Conservation (phyloP, 495 filamentous ascomycete species). For the Apodospora peruviana region DNA sequence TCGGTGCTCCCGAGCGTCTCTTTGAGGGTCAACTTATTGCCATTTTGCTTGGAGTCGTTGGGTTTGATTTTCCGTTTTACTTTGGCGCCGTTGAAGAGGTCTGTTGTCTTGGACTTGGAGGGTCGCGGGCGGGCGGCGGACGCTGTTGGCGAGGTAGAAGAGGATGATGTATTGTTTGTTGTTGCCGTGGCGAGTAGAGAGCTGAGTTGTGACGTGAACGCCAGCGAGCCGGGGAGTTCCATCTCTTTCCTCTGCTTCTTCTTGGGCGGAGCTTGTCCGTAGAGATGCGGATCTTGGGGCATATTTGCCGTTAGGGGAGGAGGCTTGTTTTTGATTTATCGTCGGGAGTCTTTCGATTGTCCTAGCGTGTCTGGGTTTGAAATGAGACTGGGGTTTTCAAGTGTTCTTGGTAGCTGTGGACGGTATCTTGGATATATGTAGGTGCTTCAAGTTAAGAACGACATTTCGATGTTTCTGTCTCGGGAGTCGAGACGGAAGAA, state of each 20-base stretch:
- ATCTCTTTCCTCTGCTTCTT: conserved; percentile 52
- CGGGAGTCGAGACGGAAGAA: too few relatives aligned
- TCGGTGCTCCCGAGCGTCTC: conserved; percentile 35
- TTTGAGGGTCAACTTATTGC: conserved; percentile 37
- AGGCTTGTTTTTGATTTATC: background rate
- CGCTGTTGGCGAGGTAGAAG: conserved; percentile 26
- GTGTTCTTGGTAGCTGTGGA: background rate
- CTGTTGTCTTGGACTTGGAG: conserved; percentile 61
- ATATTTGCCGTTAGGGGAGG: too few relatives aligned
- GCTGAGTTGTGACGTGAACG: conserved; percentile 73
- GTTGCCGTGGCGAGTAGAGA: conserved; percentile 56
- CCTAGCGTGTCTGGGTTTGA: background rate
- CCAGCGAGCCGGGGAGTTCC: conserved; percentile 65
- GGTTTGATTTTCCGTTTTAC: conserved; percentile 53
- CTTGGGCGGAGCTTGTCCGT: conserved; percentile 66
- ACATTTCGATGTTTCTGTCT: too few relatives aligned
- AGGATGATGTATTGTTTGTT: conserved; percentile 17
- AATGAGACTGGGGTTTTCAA: too few relatives aligned
- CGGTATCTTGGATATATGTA: too few relatives aligned
- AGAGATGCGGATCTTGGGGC: conserved; percentile 60
- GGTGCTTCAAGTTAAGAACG: too few relatives aligned
- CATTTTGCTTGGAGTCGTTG: background rate
- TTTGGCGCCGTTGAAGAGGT: conserved; percentile 60
- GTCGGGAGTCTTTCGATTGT: background rate
- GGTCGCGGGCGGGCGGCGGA: conserved; percentile 57